Percentiles rank a stretch among this genome's conserved stretches.
Conservation (phyloP, 768 basidiomycete genomes). For the Naematelia encephala region DNA sequence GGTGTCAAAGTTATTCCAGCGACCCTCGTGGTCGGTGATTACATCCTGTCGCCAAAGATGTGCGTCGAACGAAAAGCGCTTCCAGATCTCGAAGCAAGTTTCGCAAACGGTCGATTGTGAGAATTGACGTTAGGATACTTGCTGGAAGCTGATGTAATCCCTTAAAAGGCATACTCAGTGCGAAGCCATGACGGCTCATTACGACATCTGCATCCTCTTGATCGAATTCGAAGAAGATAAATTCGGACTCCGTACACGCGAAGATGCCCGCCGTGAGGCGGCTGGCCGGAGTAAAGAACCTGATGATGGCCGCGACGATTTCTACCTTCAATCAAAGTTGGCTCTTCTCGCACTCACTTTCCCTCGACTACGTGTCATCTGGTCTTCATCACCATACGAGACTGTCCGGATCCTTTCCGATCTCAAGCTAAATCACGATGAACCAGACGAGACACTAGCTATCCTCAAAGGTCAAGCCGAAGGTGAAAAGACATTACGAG, state of each 20-base stretch:
- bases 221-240: conserved; percentile 99
- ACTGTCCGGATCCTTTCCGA: conserved; percentile 90
- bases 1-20: conserved; percentile 78
- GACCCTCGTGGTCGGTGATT: conserved; percentile 92
- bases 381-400: conserved; percentile 93
- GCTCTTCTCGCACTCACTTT: conserved; percentile 84
- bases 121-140: conserved; percentile 39
- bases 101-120: conserved; percentile 88
- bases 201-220: conserved; percentile 85
- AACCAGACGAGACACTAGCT: conserved; percentile 76
- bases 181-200: conserved; percentile 92
- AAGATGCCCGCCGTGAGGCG: conserved; percentile 45
- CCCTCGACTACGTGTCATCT: conserved; percentile 87
- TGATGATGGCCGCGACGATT: conserved; percentile 55
- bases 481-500: conserved; percentile 13
- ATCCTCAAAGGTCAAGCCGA: conserved; percentile 78
- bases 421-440: conserved; percentile 71
- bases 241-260: conserved; percentile 68
- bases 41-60: conserved; percentile 90
- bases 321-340: conserved; percentile 82
- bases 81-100: conserved; percentile 85
- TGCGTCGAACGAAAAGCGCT: conserved; percentile 95
- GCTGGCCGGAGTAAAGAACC: conserved; percentile 36
- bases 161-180: conserved; percentile 88
- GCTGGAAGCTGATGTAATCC: not conserved